A percentile compares a stretch with the other conserved stretches of the same genome.
These are phyloP conservation scores for Ophiocordyceps unilateralis DNA, from an alignment of 2,329 filamentous ascomycete species.

Conservation along the genomic window DNA sequence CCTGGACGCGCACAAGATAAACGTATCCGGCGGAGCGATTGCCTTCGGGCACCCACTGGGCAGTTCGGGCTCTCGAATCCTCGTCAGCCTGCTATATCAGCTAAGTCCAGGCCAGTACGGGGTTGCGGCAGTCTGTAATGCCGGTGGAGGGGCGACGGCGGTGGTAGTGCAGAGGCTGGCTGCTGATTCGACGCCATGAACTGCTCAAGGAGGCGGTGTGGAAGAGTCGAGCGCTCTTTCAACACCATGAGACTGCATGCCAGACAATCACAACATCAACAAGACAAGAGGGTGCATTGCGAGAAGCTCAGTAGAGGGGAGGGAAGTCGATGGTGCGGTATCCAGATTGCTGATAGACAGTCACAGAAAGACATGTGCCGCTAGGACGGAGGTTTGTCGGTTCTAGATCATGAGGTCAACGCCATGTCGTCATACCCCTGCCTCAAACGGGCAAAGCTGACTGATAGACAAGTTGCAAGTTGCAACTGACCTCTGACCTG, in stretches of 20 bases:
- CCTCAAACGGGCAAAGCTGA: neutral
- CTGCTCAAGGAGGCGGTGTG: too few relatives aligned
- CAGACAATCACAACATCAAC: too few relatives aligned
- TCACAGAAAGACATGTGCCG: neutral
- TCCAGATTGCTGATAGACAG: neutral
- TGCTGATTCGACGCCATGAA: neutral
- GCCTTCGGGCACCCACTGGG: conserved; percentile 82
- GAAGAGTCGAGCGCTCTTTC: too few relatives aligned
- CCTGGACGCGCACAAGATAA: conserved; percentile 62
- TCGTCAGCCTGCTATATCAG: conserved; percentile 82
- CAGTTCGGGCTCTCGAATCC: conserved; percentile 80
- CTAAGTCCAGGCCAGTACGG: conserved; percentile 86
- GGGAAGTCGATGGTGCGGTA: neutral
- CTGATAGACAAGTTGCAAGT: neutral
- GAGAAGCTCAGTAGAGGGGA: neutral
- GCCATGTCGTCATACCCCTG: neutral
- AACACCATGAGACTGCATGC: neutral
- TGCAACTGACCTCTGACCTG: neutral
- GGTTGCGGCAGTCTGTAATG: conserved; percentile 91
- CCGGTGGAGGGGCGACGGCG: conserved; percentile 80
- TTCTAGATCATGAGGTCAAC: neutral
- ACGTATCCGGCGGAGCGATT: conserved; percentile 80
- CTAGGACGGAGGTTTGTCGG: neutral
- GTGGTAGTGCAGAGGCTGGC: conserved; percentile 78
- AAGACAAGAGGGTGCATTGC: too few relatives aligned